Base-by-base conservation (phyloP, 1,284 basidiomycete genomes). In the Trichosporon faecale region DNA sequence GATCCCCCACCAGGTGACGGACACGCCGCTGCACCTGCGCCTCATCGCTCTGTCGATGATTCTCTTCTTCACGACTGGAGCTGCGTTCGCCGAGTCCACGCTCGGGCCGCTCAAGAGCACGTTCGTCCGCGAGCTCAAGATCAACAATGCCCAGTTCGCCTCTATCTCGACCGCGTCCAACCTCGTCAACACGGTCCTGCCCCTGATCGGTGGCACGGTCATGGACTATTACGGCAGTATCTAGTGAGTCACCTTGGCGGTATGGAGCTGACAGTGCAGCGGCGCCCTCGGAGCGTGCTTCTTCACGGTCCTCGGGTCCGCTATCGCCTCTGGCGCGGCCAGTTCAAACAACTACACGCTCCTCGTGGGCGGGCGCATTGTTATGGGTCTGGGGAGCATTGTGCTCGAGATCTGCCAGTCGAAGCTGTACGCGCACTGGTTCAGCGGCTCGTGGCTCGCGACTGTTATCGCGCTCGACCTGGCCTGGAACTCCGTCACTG, bases 141-240 rank as follows among this genome's bases (percentile, higher is more conserved):
- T 85, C 67, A 83, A 74, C 67, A 85, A 84, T 68, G 83, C 82
- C 0, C 81, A 84, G 64, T 85, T 83, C 67, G 83, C 82, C 3
- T 75, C 80, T 8, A 81, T 85, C 72, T 67, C 79, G 8, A 82
- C 82, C 4, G 81, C 84, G 3, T 74, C 76, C 12, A 79, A 75
- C 66, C 77, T 85, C 21, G 79, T 84, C 73, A 85, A 85, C 70
- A 82, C 82, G 0, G 72, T 85, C 21, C 74, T 85, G 5, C 85
- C 85, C 2, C 78, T 85, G 66, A 78, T 86, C 18, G 81, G 82
- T 2, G 85, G 85, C 44, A 76, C 84, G 44, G 75, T 79, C 14
- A 84, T 85, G 75, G 85, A 85, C 74, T 83, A 83, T 68, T 84
- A 80, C 70, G 84, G 81, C 7, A 74, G 74, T 0, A 75, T 77